Evolutionary conservation across 495 filamentous ascomycete species (phyloP).

Genomic region (Monascus purpureus): DNA sequence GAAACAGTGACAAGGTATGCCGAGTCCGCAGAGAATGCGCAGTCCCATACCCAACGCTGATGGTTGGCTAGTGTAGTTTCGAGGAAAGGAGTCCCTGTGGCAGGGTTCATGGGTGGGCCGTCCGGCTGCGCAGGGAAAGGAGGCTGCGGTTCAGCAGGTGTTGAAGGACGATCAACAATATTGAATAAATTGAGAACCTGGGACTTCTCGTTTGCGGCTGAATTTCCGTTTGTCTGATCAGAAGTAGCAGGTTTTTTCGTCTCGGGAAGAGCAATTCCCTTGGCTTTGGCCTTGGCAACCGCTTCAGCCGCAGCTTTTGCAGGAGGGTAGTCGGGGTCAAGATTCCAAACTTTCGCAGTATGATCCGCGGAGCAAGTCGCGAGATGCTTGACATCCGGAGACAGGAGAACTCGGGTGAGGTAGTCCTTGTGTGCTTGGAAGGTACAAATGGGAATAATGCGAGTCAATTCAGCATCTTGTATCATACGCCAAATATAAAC

Average conservation of each 20-base stretch:
- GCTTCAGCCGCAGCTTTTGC: constrained; percentile 26
- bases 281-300: constrained; percentile 13
- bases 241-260: constrained; percentile 8
- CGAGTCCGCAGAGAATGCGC: constrained; percentile 91
- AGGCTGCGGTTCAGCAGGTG: constrained; percentile 15
- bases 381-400: constrained; percentile 91
- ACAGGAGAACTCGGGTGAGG: constrained; percentile 89
- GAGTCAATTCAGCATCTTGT: constrained; percentile 69
- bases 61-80: constrained; percentile 88
- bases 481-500: constrained; percentile 94
- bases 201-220: constrained; percentile 3
- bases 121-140: constrained; percentile 28
- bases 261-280: constrained; percentile 7
- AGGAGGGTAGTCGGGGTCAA: constrained; percentile 43
- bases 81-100: constrained; percentile 49
- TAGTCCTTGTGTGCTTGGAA: constrained; percentile 90
- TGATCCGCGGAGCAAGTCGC: constrained; percentile 97
- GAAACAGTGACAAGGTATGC: constrained; percentile 98
- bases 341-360: constrained; percentile 94
- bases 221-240: no score
- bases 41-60: constrained; percentile 99
- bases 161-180: constrained; percentile 6
- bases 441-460: constrained; percentile 78
- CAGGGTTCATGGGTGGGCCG: constrained; percentile 31
- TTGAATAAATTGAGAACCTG: constrained; percentile 11